A percentile compares a stretch with the other conserved stretches of the same genome.
Evolutionary conservation across 495 filamentous ascomycete genomes (phyloP).

Genomic region (Opeltia flavorubescens): DNA sequence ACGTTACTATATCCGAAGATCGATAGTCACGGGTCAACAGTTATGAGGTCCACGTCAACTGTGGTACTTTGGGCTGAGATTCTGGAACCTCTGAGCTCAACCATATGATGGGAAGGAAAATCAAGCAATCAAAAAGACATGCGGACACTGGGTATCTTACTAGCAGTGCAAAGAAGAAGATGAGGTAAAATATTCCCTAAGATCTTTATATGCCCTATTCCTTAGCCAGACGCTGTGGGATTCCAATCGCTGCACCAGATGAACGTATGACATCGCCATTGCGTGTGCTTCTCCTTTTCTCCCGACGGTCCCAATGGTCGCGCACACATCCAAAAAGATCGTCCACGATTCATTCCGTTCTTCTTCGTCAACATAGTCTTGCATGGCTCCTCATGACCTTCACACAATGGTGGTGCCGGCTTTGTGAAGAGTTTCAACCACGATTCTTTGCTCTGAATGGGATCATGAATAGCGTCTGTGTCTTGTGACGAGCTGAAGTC

Average conservation of each 20-base stretch:
- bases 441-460: conserved; percentile 61
- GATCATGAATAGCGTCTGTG: conserved; percentile 41
- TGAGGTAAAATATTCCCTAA: no score
- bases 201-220: neutral
- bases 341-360: conserved; percentile 65
- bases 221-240: conserved; percentile 5
- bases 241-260: conserved; percentile 87
- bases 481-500: neutral
- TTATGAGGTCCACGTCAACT: no score
- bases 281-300: conserved; percentile 62
- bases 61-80: no score
- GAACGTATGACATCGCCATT: conserved; percentile 79
- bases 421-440: conserved; percentile 80
- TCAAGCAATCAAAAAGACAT: no score
- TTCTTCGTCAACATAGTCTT: conserved; percentile 73
- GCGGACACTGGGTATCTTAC: no score
- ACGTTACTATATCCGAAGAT: no score
- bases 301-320: conserved; percentile 73
- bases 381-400: conserved; percentile 74
- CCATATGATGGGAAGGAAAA: no score
- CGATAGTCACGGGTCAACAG: no score
- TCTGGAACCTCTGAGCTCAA: no score
- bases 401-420: conserved; percentile 59
- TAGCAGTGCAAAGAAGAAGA: neutral
- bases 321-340: conserved; percentile 77